Percentiles rank a stretch among this genome's conserved stretches.
Conservation (phyloP, 495 filamentous ascomycete species). For the Ramalina intermedia region DNA sequence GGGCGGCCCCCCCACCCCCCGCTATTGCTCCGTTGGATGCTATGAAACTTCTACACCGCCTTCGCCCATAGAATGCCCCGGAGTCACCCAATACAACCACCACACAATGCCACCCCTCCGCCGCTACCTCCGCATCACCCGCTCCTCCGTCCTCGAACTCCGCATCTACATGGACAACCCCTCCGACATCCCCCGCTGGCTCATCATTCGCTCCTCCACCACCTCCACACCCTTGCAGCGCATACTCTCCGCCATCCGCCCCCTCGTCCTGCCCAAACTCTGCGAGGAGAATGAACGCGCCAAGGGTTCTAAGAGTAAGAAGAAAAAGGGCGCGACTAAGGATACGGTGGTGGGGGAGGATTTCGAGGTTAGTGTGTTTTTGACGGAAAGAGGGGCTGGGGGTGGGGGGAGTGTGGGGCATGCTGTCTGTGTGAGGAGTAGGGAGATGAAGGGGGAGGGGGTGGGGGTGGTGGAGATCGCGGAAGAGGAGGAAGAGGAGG, state of each 20-base stretch:
- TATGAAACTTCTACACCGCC: too few relatives aligned
- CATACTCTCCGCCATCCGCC: conserved; percentile 69
- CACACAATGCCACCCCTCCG: conserved; percentile 61
- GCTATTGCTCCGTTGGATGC: too few relatives aligned
- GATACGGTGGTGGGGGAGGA: conserved; percentile 86
- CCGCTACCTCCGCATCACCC: conserved; percentile 63
- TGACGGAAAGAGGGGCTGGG: conserved; percentile 54
- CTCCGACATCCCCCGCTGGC: conserved; percentile 62
- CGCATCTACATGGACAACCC: conserved; percentile 93
- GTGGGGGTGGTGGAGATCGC: conserved; percentile 27
- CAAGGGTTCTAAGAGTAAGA: conserved; percentile 21
- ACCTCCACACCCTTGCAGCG: conserved; percentile 44
- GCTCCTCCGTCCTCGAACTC: conserved; percentile 83
- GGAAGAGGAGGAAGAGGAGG: conserved; percentile 21
- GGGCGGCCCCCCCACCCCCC: too few relatives aligned
- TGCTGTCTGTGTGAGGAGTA: conserved; percentile 25
- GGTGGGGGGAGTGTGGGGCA: conserved; percentile 35
- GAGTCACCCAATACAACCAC: too few relatives aligned
- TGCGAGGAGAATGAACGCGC: conserved; percentile 59
- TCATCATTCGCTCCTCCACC: conserved; percentile 55
- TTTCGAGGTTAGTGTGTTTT: conserved; percentile 87
- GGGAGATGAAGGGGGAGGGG: conserved; percentile 28
- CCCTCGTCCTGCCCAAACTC: conserved; percentile 76
- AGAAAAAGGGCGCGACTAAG: conserved; percentile 62
- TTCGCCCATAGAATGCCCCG: too few relatives aligned